Base-by-base conservation (phyloP, 306 rosid genomes). In the Corylus avellana region DNA sequence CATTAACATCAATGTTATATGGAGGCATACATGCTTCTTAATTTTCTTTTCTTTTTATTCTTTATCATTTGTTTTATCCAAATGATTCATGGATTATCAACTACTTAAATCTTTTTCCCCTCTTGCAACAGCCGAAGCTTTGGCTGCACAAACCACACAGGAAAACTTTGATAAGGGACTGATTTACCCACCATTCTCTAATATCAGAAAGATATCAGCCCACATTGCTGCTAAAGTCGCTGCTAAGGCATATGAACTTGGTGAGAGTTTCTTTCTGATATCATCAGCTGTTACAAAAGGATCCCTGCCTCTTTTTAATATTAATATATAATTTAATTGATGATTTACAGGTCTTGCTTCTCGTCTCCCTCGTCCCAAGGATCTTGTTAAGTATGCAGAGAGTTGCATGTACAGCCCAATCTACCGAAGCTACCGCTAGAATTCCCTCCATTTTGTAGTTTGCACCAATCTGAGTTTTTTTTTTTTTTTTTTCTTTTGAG, bases 181-280 rank as follows among this genome's bases (percentile, higher is more conserved):
- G 92, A 95, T 95, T 75, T 95, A 95, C 87, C 98, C 98, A n/a
- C 99, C 98, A 57, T 95, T 95, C 84, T 39, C 99, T 70, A 91
- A 91, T 70, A 95, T 93, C 86, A 90, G 99, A 78, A 89, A 93
- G 90, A 95, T 95, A 79, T 95, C 99, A 64, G 98, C 99, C 6
- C 85, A 91, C 80, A 93, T 95, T 85, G 99, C 99, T 77, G 98
- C 97, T 70, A 82, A 86, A 0, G 98, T 95, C 0, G 98, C 98
- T 50, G 94, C 99, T 5, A 93, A 88, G 80, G 86, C 90, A 35
- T 95, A 95, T 37, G 97, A 95, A 80, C 97, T 95, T 44, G 98
- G 98, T 95, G 47, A 85, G 89, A 85, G 88, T 83, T 80, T 75
- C 79, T 48, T 70, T 35, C 72, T 57, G 18, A 53, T 22, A n/a